A percentile compares a stretch with the other conserved stretches of the same genome.
Conservation (phyloP, 352 stramenopile species). For the Phytophthora quininea region DNA sequence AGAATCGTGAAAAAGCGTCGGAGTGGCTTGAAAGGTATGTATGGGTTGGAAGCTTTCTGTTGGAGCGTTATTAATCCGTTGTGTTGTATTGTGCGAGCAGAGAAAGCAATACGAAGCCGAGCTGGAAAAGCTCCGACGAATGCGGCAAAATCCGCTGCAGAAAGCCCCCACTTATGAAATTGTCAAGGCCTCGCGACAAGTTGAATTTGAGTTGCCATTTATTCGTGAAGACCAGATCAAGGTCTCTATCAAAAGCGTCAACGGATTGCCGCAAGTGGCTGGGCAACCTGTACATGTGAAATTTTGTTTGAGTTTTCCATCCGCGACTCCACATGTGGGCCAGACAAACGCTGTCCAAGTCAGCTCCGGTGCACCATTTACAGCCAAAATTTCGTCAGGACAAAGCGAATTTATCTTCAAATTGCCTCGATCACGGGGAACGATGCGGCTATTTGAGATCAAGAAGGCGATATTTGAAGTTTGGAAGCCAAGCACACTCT, state of each 20-base stretch:
- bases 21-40: conserved; percentile 67
- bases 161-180: conserved; percentile 51
- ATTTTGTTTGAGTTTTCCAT: conserved; percentile 78
- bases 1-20: conserved; percentile 54
- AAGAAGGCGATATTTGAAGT: conserved; percentile 84
- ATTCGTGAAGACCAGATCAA: conserved; percentile 61
- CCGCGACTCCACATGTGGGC: conserved; percentile 57
- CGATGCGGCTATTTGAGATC: conserved; percentile 80
- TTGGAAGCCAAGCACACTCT: conserved; percentile 63
- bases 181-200: conserved; percentile 37
- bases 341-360: conserved; percentile 54
- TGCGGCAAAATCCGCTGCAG: conserved; percentile 57
- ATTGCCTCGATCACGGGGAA: conserved; percentile 65
- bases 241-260: conserved; percentile 54
- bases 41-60: neutral
- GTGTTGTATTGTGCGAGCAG: conserved; percentile 23
- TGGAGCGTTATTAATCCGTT: too few relatives aligned
- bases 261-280: conserved; percentile 42
- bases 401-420: conserved; percentile 51
- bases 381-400: conserved; percentile 20
- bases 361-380: conserved; percentile 34
- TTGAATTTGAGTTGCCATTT: conserved; percentile 52
- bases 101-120: conserved; percentile 64
- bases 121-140: conserved; percentile 57
- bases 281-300: conserved; percentile 72